These are phyloP conservation scores for Phalaenopsis aphrodite DNA, from an alignment of 106 monocot species.

Conservation along the genomic window DNA sequence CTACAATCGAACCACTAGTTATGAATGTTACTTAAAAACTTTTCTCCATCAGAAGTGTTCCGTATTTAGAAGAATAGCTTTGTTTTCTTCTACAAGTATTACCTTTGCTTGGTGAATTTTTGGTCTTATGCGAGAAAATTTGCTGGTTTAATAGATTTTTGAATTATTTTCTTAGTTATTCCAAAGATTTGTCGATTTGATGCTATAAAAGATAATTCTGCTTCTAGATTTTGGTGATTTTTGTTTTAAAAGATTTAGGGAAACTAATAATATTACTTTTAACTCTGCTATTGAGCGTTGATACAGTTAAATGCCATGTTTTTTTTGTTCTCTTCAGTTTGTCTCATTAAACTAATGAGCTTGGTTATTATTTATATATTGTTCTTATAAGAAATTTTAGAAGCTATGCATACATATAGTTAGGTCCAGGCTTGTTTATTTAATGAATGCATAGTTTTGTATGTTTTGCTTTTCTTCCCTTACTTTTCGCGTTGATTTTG, in stretches of 20 bases:
- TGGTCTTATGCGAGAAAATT: neutral
- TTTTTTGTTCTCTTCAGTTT: neutral
- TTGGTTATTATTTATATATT: neutral
- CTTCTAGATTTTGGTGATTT: neutral
- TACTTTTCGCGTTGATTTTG: neutral
- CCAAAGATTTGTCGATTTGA: neutral
- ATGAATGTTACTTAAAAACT: neutral
- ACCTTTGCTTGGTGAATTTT: neutral
- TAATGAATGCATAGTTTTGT: no score
- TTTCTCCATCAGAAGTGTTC: neutral
- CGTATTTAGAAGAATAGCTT: neutral
- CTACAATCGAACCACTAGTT: neutral
- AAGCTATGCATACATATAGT: neutral
- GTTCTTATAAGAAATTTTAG: neutral
- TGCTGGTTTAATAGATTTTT: neutral
- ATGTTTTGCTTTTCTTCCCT: no score
- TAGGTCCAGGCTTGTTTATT: neutral
- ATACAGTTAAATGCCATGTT: neutral
- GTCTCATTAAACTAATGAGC: neutral
- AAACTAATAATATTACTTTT: neutral
- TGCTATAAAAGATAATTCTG: neutral
- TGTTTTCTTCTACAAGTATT: neutral
- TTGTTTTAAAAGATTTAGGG: no score
- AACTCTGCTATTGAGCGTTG: neutral
- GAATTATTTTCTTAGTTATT: neutral